Percentiles rank a stretch among this genome's conserved stretches.
Conservation (phyloP, 768 basidiomycete species). For the Hirschioporus abietinus region DNA sequence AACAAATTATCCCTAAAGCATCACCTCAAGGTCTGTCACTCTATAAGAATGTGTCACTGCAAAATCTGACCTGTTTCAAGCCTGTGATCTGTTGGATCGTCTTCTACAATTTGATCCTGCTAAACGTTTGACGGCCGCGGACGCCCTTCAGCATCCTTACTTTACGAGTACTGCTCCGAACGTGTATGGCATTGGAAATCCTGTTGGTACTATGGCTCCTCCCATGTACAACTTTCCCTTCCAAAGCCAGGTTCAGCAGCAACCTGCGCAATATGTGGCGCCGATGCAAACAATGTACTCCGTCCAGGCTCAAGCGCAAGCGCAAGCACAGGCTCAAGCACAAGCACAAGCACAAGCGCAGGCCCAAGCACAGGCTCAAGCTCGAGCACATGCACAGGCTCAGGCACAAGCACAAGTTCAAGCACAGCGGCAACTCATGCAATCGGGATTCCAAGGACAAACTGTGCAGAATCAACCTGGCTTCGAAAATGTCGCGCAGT, state of each 20-base stretch:
- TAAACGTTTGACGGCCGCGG: slow-evolving; percentile 84
- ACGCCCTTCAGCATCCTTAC: slow-evolving; percentile 90
- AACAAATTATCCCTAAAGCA: slow-evolving; percentile 80
- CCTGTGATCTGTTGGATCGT: slow-evolving; percentile 89
- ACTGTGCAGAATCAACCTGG: background rate
- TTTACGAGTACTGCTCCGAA: slow-evolving; percentile 54
- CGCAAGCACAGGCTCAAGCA: slow-evolving; percentile 33
- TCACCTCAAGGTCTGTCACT: slow-evolving; percentile 64
- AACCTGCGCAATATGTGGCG: slow-evolving; percentile 6
- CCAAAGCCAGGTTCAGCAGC: slow-evolving; percentile 18
- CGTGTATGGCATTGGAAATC: slow-evolving; percentile 29
- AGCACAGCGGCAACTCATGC: slow-evolving; percentile 9
- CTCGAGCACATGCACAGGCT: slow-evolving; percentile 31
- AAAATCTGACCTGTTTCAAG: slow-evolving; percentile 27
- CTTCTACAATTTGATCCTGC: slow-evolving; percentile 95
- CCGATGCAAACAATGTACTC: slow-evolving; percentile 10
- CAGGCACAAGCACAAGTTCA: slow-evolving; percentile 31
- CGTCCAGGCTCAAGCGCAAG: slow-evolving; percentile 13
- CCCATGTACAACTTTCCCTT: slow-evolving; percentile 67
- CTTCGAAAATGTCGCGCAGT: background rate
- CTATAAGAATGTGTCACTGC: slow-evolving; percentile 3
- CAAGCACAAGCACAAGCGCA: slow-evolving; percentile 26
- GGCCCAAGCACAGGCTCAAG: slow-evolving; percentile 27
- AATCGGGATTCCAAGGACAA: background rate
- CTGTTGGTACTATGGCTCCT: slow-evolving; percentile 58